Evolutionary conservation across 768 basidiomycete species (phyloP).

Genomic region (Calocera viscosa): DNA sequence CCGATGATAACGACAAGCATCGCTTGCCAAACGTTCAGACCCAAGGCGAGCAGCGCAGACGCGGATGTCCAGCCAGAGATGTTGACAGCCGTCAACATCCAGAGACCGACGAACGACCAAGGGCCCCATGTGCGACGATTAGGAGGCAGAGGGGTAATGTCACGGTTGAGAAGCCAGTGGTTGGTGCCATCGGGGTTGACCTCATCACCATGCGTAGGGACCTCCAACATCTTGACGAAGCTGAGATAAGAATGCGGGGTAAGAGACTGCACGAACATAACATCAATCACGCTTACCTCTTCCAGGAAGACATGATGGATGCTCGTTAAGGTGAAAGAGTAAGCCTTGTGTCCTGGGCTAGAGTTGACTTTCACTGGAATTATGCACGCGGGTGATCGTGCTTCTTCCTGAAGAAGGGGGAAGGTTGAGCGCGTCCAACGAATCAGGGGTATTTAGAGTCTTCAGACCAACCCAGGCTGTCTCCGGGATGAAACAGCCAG

Average conservation of each 20-base stretch:
- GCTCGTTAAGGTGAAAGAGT: not conserved
- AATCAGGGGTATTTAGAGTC: not conserved
- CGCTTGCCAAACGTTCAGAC: constrained; percentile 20
- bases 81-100: constrained; percentile 19
- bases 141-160: constrained; percentile 20
- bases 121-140: constrained; percentile 16
- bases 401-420: constrained; percentile 1
- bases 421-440: not conserved
- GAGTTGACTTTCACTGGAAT: not conserved
- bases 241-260: not conserved
- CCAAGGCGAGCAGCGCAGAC: constrained; percentile 20
- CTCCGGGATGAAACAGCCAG: not conserved
- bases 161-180: constrained; percentile 16
- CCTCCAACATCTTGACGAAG: not conserved
- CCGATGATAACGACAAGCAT: constrained; percentile 19
- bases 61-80: constrained; percentile 21
- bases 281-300: not conserved
- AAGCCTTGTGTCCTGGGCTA: not conserved
- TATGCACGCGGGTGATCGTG: not conserved
- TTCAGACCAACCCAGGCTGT: not conserved
- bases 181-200: not conserved
- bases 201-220: not conserved
- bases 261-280: not conserved
- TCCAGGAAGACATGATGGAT: not conserved
- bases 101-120: constrained; percentile 20